Conservation (phyloP, 148 eudicot genomes). For the Salicornia ramosissima region DNA sequence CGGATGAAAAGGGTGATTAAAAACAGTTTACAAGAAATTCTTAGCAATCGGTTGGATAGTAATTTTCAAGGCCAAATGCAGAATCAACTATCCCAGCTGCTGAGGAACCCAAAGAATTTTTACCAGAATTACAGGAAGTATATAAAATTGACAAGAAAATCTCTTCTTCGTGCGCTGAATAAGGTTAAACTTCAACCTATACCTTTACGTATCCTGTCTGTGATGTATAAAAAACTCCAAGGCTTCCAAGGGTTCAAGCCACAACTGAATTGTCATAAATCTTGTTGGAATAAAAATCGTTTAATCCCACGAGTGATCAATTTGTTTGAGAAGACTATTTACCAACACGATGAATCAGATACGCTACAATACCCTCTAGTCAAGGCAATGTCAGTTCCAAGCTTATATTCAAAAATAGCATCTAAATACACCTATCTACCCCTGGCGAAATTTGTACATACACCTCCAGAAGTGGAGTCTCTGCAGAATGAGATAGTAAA, state of each 20-base stretch:
- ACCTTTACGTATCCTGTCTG: constrained; percentile 36
- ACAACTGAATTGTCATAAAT: constrained; percentile 20
- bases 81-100: constrained; percentile 30
- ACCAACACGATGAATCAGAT: constrained; percentile 37
- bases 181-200: constrained; percentile 45
- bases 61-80: constrained; percentile 16
- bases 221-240: constrained; percentile 64
- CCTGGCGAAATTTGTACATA: constrained; percentile 28
- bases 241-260: constrained; percentile 45
- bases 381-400: constrained; percentile 64
- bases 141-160: constrained; percentile 26
- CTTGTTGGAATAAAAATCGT: constrained; percentile 31
- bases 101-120: constrained; percentile 47
- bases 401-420: constrained; percentile 36
- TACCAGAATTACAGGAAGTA: constrained; percentile 16
- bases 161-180: constrained; percentile 39
- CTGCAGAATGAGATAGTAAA: constrained; percentile 59
- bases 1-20: constrained; percentile 57
- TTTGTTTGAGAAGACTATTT: constrained; percentile 36
- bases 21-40: constrained; percentile 30
- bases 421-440: constrained; percentile 23
- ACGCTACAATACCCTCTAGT: constrained; percentile 47
- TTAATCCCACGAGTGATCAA: constrained; percentile 31
- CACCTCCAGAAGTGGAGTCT: constrained; percentile 40
- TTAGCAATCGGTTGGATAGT: constrained; percentile 16